phyloP scores from a whole-genome alignment of 768 basidiomycete genomes.

The Nidularia pulvinata region DNA sequence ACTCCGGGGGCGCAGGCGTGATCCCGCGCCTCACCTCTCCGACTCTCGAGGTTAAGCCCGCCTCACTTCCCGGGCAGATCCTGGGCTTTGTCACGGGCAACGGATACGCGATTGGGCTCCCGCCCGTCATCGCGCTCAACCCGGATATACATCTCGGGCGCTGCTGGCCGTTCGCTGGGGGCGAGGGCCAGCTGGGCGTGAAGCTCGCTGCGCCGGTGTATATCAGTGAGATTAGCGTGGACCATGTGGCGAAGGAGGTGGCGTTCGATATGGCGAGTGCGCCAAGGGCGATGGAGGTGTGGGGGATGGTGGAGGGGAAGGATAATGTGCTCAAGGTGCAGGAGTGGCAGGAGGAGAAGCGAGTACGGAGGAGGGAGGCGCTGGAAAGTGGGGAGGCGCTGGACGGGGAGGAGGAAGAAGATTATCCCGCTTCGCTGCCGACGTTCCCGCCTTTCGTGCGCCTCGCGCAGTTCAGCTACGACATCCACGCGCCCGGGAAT shows the following conservation, averaged over 20 bases:
- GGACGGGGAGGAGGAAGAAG: constrained; percentile 16
- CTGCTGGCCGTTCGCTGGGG: constrained; percentile 92
- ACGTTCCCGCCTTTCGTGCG: constrained; percentile 52
- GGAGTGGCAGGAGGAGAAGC: constrained; percentile 49
- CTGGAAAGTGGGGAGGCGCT: constrained; percentile 22
- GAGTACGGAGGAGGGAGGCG: constrained; percentile 10
- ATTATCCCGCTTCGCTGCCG: constrained; percentile 49
- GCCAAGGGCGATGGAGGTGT: constrained; percentile 87
- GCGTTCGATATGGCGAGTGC: constrained; percentile 82
- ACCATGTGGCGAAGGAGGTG: constrained; percentile 84
- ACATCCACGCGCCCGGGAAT: constrained; percentile 52
- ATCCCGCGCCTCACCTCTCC: constrained; percentile 83
- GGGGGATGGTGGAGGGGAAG: constrained; percentile 83
- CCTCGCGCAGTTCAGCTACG: constrained; percentile 69
- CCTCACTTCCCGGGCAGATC: constrained; percentile 44
- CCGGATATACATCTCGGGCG: constrained; percentile 81
- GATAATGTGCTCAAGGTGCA: constrained; percentile 67
- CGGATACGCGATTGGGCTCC: constrained; percentile 66
- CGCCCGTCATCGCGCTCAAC: constrained; percentile 88
- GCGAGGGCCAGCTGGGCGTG: constrained; percentile 82
- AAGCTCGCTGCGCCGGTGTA: constrained; percentile 72
- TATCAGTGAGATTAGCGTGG: constrained; percentile 80
- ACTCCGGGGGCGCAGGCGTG: constrained; percentile 78
- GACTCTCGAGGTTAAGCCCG: constrained; percentile 69
- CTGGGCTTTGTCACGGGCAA: constrained; percentile 60